Conservation (phyloP, 2,329 filamentous ascomycete species). For the Akanthomyces dipterigenus region DNA sequence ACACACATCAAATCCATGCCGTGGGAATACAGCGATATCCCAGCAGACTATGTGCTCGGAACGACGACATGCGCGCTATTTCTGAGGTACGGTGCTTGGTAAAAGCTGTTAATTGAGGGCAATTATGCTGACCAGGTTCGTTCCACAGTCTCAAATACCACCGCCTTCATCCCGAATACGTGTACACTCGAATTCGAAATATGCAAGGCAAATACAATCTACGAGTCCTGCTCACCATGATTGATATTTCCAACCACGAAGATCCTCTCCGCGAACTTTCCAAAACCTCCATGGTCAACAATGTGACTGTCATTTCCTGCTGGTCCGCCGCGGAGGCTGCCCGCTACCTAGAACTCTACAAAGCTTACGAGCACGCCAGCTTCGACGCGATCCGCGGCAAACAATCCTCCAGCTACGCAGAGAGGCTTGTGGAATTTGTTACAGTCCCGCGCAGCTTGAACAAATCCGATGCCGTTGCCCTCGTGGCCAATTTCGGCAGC, state of each 20-base stretch:
- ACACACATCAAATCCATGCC: slow-evolving; percentile 73
- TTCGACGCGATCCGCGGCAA: slow-evolving; percentile 79
- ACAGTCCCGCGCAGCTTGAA: slow-evolving; percentile 86
- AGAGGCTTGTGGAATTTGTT: slow-evolving; percentile 85
- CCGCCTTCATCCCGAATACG: slow-evolving; percentile 93
- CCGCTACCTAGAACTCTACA: slow-evolving; percentile 90
- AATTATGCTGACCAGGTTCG: neutral
- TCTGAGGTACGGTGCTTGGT: slow-evolving; percentile 46
- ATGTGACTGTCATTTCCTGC: slow-evolving; percentile 84
- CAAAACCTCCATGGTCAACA: slow-evolving; percentile 88
- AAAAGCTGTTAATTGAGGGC: neutral
- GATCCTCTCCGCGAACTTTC: slow-evolving; percentile 82
- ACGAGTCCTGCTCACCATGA: slow-evolving; percentile 80
- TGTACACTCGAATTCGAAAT: slow-evolving; percentile 84
- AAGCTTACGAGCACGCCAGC: slow-evolving; percentile 80
- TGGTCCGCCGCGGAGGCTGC: slow-evolving; percentile 94
- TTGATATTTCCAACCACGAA: slow-evolving; percentile 93
- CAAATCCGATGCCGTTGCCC: slow-evolving; percentile 84
- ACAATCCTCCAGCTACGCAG: slow-evolving; percentile 75
- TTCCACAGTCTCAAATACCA: slow-evolving; percentile 77
- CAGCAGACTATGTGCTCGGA: slow-evolving; percentile 86
- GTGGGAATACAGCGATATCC: slow-evolving; percentile 98
- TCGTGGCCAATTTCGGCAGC: slow-evolving; percentile 90
- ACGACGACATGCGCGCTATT: slow-evolving; percentile 86
- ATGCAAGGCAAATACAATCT: slow-evolving; percentile 82